Base-by-base conservation (phyloP, 306 rosid genomes). In the Inga oerstediana region DNA sequence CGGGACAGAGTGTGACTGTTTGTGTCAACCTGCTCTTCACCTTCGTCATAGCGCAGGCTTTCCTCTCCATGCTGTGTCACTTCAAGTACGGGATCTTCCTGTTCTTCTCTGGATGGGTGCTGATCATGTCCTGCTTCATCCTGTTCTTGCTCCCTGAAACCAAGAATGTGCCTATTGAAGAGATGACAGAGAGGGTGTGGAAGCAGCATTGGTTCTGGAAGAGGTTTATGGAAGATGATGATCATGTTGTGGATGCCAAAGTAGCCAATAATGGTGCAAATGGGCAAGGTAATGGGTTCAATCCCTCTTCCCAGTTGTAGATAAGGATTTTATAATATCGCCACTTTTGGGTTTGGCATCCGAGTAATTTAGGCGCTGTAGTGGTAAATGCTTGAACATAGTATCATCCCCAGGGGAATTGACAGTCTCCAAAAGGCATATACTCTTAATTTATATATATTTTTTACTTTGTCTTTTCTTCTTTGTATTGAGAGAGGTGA, bases 151-250 rank as follows among this genome's bases (percentile, higher is more conserved):
- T 96, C 2, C 99, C 99, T 0, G 98, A 96, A 88, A 96, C 99
- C 0, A 96, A 96, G 91, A 91, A 91, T 39, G 10, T 96, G 22
- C 99, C 99, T 0, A 96, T 96, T 52, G 99, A 96, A 79, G 98
- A 96, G 81, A 96, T 96, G 99, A 88, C 92, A 0, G 94, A 96
- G 66, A 91, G 94, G 39, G 99, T 92, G 1, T 96, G 99, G 99
- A 92, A 89, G 85, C 91, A 80, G 67, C 98, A 96, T 49, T 96
- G 99, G 99, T 22, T 88, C 0, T 96, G 99, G 99, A 96, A 88
- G 94, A 90, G 93, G 83, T 96, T 52, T 34, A 87, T 92, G 71
- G 91, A 90, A 14, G 88, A 83, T 66, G 81, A 79, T 56, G 66
- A 84, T 62, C 13, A 59, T 44, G 73, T 1, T 16, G 71, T 8